Percentiles rank a stretch among this genome's conserved stretches.
Conservation (phyloP, 768 basidiomycete genomes). For the Leccinum obscurum region DNA sequence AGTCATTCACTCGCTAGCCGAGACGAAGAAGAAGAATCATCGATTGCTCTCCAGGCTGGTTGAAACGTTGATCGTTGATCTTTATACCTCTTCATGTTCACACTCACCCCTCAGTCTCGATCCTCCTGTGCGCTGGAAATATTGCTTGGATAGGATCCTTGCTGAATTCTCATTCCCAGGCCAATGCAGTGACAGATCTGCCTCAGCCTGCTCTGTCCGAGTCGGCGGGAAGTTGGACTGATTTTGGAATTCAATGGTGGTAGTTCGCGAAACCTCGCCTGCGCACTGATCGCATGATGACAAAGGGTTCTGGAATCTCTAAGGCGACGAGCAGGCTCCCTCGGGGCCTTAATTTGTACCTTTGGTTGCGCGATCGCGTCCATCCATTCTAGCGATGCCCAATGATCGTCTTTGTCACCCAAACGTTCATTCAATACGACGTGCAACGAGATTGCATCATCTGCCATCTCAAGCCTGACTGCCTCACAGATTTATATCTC, state of each 20-base stretch:
- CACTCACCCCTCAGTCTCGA: background rate
- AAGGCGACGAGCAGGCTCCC: too few relatives aligned
- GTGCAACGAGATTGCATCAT: too few relatives aligned
- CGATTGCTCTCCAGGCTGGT: conserved; percentile 17
- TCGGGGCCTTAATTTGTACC: too few relatives aligned
- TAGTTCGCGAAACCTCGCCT: background rate
- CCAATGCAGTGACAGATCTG: background rate
- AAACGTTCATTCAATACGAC: too few relatives aligned
- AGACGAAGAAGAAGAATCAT: conserved; percentile 21
- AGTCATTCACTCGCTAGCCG: conserved; percentile 24
- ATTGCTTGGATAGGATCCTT: background rate
- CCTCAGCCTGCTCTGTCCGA: background rate
- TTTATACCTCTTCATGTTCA: conserved; percentile 8
- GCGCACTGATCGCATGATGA: conserved; percentile 6
- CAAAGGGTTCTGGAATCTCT: too few relatives aligned
- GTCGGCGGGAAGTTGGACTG: conserved; percentile 6
- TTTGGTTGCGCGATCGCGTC: too few relatives aligned
- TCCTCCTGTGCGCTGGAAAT: background rate
- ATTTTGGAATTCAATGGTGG: conserved; percentile 9
- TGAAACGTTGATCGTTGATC: conserved; percentile 14
- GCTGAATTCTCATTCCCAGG: conserved; percentile 1
- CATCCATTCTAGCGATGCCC: too few relatives aligned
- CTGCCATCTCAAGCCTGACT: too few relatives aligned
- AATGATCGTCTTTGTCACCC: too few relatives aligned
- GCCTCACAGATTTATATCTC: too few relatives aligned